A percentile compares a stretch with the other conserved stretches of the same genome.
Conservation (phyloP, 305 asterid species). For the Plantago lanceolata region DNA sequence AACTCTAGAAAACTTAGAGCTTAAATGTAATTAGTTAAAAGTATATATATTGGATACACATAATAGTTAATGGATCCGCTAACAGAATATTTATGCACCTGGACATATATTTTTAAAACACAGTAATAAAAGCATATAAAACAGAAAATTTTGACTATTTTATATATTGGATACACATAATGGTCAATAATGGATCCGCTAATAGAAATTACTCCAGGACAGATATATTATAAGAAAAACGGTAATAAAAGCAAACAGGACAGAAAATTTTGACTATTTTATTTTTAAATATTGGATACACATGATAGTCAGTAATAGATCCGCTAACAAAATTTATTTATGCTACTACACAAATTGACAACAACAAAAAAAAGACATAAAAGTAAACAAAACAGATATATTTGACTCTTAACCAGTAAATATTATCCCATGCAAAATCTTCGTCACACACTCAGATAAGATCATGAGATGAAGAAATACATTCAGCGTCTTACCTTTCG, state of each 20-base stretch:
- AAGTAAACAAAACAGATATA: conserved; percentile 13
- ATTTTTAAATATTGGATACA: too few relatives aligned
- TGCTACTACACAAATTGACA: too few relatives aligned
- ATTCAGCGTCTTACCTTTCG: conserved; percentile 50
- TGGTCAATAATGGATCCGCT: not conserved
- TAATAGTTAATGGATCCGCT: not conserved
- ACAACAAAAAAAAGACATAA: too few relatives aligned
- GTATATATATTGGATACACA: conserved; percentile 2
- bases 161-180: not conserved
- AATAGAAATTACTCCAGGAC: not conserved
- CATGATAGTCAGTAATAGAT: too few relatives aligned
- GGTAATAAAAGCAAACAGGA: conserved; percentile 1
- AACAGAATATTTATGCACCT: not conserved
- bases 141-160: not conserved
- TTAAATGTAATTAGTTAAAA: conserved; percentile 10
- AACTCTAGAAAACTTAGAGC: conserved; percentile 18
- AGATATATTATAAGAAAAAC: not conserved
- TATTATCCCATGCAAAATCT: conserved; percentile 24
- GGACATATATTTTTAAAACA: not conserved
- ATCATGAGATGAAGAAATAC: conserved; percentile 34
- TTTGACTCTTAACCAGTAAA: conserved; percentile 19
- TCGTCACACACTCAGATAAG: conserved; percentile 27
- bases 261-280: too few relatives aligned
- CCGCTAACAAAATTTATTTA: too few relatives aligned
- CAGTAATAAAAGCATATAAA: not conserved